These are phyloP conservation scores for Nigrospora sphaerica DNA, from an alignment of 2,329 filamentous ascomycete species.

Conservation along the genomic window DNA sequence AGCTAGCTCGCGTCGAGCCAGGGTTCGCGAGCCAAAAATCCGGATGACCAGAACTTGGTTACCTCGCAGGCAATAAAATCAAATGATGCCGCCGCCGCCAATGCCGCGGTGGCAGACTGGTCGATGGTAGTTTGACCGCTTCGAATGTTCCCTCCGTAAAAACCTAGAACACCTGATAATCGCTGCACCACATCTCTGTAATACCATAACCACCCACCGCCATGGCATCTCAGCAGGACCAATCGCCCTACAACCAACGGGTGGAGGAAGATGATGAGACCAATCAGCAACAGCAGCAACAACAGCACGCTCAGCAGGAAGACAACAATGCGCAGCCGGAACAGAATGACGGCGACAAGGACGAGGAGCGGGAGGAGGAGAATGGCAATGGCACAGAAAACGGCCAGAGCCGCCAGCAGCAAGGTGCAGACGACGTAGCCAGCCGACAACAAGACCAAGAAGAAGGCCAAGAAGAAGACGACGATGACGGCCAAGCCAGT, in stretches of 20 bases:
- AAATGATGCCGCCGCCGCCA: too few relatives aligned
- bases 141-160: too few relatives aligned
- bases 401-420: not conserved
- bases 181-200: too few relatives aligned
- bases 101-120: too few relatives aligned
- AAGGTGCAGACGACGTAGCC: constrained; percentile 7
- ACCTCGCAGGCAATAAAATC: too few relatives aligned
- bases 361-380: not conserved
- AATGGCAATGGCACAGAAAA: not conserved
- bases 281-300: constrained; percentile 5
- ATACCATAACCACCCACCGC: not conserved
- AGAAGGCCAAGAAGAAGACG: not conserved
- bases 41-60: too few relatives aligned
- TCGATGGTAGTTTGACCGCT: too few relatives aligned
- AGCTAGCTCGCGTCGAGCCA: too few relatives aligned
- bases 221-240: constrained; percentile 1
- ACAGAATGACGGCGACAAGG: not conserved
- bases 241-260: too few relatives aligned
- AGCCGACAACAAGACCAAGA: not conserved
- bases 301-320: constrained; percentile 5
- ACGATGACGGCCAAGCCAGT: not conserved
- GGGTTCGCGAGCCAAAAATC: too few relatives aligned
- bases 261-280: constrained; percentile 1
- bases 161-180: too few relatives aligned
- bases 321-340: constrained; percentile 4